Percentiles rank a stretch among this genome's conserved stretches.
phyloP scores from a whole-genome alignment of 176 grass and related monocot species.

The Carex myosuroides region DNA sequence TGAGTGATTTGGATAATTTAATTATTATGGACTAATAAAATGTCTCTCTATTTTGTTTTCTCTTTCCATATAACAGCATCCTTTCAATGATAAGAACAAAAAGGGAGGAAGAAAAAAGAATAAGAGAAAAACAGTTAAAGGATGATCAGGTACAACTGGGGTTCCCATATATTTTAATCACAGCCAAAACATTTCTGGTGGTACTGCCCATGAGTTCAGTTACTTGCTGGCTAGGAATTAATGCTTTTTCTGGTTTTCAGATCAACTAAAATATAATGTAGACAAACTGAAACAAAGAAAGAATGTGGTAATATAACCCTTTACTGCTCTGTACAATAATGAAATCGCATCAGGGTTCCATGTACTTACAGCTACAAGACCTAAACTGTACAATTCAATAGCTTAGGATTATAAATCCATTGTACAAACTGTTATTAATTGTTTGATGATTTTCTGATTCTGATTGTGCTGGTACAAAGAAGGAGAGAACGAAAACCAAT shows the following conservation, averaged over 20 bases:
- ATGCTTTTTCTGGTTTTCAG: not conserved
- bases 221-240: not conserved
- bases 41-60: slow-evolving; percentile 19
- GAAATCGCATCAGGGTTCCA: not conserved
- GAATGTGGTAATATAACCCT: not conserved
- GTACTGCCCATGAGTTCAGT: not conserved
- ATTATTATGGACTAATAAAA: slow-evolving; percentile 9
- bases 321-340: not conserved
- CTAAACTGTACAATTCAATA: not conserved
- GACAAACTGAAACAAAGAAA: not conserved
- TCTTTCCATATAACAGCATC: slow-evolving; percentile 29
- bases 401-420: not conserved
- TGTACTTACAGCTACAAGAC: not conserved
- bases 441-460: slow-evolving; percentile 13
- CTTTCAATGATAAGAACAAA: slow-evolving; percentile 46
- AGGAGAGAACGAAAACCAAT: slow-evolving; percentile 57
- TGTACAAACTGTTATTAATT: not conserved
- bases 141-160: slow-evolving; percentile 47
- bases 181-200: not conserved
- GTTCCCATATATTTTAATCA: not conserved
- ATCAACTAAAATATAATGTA: not conserved
- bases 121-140: slow-evolving; percentile 37
- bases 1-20: not conserved
- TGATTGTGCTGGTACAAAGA: slow-evolving; percentile 21
- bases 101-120: slow-evolving; percentile 33